Base-by-base conservation (phyloP, 106 monocot species). In the Gastrodia elata region DNA sequence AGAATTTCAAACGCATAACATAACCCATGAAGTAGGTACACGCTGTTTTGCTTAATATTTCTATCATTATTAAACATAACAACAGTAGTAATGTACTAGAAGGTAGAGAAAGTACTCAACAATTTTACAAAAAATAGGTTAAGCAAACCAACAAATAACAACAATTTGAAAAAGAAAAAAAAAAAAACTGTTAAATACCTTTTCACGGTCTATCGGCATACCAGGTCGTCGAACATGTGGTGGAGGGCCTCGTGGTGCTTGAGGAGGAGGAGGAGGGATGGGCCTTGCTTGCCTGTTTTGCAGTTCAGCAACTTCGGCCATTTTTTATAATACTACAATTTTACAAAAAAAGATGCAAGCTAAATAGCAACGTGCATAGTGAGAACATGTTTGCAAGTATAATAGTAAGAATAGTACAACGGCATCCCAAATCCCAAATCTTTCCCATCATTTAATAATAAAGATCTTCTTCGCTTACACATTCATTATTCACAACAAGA, bases 221-320 rank as follows among this genome's bases (percentile, higher is more conserved):
- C 67, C 37, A 38, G 67, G 37, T 37, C 67, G 67, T 8, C 67
- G 67, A 27, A 67, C 36, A 67, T 67, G 67, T 5, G 67, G 67
- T 36, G 67, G 67, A 27, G 67, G 67, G 3, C 67, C 67, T 20
- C 67, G 67, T 13, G 20, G 67, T 13, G 20, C 20, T 67, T 67
- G 67, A 36, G 67, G 37, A 6, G 67, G 67, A 61, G 67, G 67
- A 61, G 22, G 4, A 38, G 67, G 67, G 24, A 57, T 57, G 15
- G 56, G 56, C 67, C 67, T 67, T n/a, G 67, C 37, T 67, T 67
- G 67, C 35, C 67, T 36, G n/a, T 67, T 67, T 38, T 67, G 67
- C 6, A 37, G 67, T 67, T 67, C 67, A 22, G 37, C 38, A 67
- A 36, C 67, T 38, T 27, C 67, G 4, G 67, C 67, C 67, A 67